A percentile compares a stretch with the other conserved stretches of the same genome.
These are phyloP conservation scores for Graphilbum sp. DNA, from an alignment of 2,329 filamentous ascomycete genomes.

Conservation along the genomic window DNA sequence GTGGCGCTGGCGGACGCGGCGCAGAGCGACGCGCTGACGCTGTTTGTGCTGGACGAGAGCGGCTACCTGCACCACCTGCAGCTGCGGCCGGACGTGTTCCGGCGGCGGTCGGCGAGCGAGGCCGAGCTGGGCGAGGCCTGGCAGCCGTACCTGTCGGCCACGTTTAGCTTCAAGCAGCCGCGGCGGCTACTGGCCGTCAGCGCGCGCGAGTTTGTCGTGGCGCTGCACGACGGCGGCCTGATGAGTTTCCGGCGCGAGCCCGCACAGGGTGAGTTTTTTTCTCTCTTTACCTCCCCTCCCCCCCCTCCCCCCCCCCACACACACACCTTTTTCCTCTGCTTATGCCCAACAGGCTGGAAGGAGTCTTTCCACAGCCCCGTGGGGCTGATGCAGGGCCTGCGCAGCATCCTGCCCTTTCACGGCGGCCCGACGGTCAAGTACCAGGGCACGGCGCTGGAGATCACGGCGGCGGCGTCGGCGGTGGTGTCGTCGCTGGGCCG, in stretches of 20 bases:
- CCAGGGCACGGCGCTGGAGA: slow-evolving; percentile 48
- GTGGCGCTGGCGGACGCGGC: slow-evolving; percentile 68
- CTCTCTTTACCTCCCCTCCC: background rate
- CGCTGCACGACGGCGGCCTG: slow-evolving; percentile 64
- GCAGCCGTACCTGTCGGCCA: slow-evolving; percentile 56
- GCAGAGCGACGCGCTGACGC: slow-evolving; percentile 60
- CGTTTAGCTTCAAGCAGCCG: slow-evolving; percentile 60
- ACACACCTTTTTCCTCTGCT: too few species aligned
- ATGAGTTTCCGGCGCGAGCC: slow-evolving; percentile 50
- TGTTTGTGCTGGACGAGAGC: slow-evolving; percentile 65
- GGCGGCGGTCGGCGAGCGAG: slow-evolving; percentile 51
- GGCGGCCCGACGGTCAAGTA: slow-evolving; percentile 46
- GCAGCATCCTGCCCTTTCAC: slow-evolving; percentile 50
- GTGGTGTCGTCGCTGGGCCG: slow-evolving; percentile 35
- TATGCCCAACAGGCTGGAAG: too few species aligned
- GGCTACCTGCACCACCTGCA: slow-evolving; percentile 71
- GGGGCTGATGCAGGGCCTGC: slow-evolving; percentile 52
- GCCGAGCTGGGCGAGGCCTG: slow-evolving; percentile 60
- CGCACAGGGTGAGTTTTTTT: slow-evolving; percentile 17
- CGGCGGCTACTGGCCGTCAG: slow-evolving; percentile 66
- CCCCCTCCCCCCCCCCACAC: background rate
- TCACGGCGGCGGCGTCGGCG: slow-evolving; percentile 49
- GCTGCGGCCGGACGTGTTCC: slow-evolving; percentile 71
- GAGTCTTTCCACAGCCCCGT: slow-evolving; percentile 60
- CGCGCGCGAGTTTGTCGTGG: slow-evolving; percentile 59